Base-by-base conservation (phyloP, 805 yeast genomes). In the Lachancea meyersii region DNA sequence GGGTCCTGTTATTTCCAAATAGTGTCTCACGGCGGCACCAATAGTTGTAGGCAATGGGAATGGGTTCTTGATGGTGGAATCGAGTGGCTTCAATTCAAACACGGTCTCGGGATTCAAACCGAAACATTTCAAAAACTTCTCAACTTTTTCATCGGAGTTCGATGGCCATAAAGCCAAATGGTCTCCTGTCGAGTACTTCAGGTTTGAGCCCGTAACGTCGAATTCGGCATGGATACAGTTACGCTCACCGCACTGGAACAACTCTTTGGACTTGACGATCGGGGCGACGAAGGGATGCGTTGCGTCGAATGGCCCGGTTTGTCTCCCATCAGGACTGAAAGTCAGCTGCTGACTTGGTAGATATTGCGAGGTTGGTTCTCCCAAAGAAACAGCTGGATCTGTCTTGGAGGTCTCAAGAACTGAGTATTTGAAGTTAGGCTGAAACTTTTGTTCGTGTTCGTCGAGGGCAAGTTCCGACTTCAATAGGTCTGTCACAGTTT, bases 161-260 rank as follows among this genome's bases (percentile, higher is more conserved):
- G 93, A 86, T 27, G 97, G 93, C 94, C 96, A 86, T 44, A 93
- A 70, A 13, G 96, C 97, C 48, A 93, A 67, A 66, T 91, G 97
- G 62, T 91, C 98, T 64, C 98, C 98, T 3, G 98, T 91, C 37
- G 91, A 72, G 65, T 91, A 91, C 54, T 82, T 79, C 57, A 93
- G 70, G 55, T 82, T 82, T 3, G 91, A 73, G 22, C 69, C 76
- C 1, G 87, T 73, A 28, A 88, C 67, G 58, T 91, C 97, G 53
- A 91, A 80, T 65, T 93, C 97, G 38, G 82, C 77, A 60, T 91
- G 97, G 46, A 91, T 77, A 68, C 97, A 91, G 51, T 80, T 80
- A 69, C 97, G 81, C 20, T 72, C 69, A 16, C 56, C 49, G 0
- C 78, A 67, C 46, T 70, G 69, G 71, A 89, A 89, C 45, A 93